Conservation (phyloP, 805 yeast genomes). For the Wilhelminamyces savonicus region DNA sequence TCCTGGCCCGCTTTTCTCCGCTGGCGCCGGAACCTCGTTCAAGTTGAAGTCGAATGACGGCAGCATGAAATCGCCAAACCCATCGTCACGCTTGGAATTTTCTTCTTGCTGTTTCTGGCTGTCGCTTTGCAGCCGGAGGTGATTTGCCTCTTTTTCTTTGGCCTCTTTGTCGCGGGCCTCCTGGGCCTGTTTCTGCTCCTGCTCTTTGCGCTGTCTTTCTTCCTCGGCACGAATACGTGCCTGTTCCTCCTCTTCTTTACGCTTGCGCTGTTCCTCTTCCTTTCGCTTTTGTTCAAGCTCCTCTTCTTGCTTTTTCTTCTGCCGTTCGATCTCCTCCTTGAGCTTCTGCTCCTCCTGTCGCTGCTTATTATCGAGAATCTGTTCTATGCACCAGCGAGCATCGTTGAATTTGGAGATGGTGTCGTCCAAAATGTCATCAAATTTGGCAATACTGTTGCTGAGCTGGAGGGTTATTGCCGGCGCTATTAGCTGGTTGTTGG, state of each 20-base stretch:
- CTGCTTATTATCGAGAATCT: conserved; percentile 35
- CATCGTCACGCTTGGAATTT: conserved; percentile 4
- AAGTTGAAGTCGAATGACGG: conserved; percentile 23
- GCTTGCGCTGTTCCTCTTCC: conserved; percentile 13
- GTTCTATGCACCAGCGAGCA: conserved; percentile 38
- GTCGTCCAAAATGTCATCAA: conserved; percentile 39
- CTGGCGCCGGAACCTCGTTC: conserved; percentile 9
- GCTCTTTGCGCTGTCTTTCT: conserved; percentile 12
- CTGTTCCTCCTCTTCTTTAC: conserved; percentile 11
- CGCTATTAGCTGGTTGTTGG: conserved; percentile 35
- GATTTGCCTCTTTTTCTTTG: conserved; percentile 7
- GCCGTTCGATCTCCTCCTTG: conserved; percentile 29
- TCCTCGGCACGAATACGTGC: conserved; percentile 12
- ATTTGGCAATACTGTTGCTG: conserved; percentile 25
- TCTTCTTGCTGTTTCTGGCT: conserved; percentile 5
- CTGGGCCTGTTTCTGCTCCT: conserved; percentile 9
- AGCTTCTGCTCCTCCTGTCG: conserved; percentile 34
- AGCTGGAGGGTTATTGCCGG: conserved; percentile 31
- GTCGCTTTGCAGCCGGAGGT: not conserved
- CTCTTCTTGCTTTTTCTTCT: conserved; percentile 19
- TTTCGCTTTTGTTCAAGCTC: conserved; percentile 15
- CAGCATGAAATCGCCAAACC: conserved; percentile 14
- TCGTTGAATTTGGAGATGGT: conserved; percentile 36
- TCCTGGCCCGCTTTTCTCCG: conserved; percentile 9
- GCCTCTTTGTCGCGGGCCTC: conserved; percentile 11